Conservation (phyloP, 1,284 basidiomycete species). For the Fereydounia khargensis region DNA sequence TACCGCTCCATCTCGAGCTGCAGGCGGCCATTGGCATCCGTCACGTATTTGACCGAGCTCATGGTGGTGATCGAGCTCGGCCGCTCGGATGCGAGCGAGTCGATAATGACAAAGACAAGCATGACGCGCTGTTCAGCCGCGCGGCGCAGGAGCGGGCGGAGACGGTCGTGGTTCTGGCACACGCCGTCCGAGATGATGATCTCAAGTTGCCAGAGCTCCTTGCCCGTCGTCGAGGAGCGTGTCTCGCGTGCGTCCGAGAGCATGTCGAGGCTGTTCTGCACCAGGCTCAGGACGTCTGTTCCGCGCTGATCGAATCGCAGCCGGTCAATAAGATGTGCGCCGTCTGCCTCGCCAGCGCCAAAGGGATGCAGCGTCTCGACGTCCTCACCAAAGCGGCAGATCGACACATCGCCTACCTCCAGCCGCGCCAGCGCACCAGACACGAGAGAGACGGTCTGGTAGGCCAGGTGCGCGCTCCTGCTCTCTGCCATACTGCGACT, state of each 20-base stretch:
- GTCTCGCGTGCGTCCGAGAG: constrained; percentile 64
- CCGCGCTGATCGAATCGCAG: constrained; percentile 89
- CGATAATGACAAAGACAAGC: constrained; percentile 94
- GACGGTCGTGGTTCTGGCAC: constrained; percentile 87
- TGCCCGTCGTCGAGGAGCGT: constrained; percentile 62
- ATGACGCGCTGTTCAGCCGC: constrained; percentile 89
- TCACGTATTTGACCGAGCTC: constrained; percentile 85
- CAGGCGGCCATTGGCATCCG: constrained; percentile 68
- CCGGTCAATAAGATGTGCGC: constrained; percentile 74
- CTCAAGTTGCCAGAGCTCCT: constrained; percentile 93
- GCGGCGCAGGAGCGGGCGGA: constrained; percentile 76
- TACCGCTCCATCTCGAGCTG: constrained; percentile 87
- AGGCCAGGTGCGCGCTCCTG: constrained; percentile 88
- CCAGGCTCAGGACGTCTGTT: constrained; percentile 81
- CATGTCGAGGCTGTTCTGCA: constrained; percentile 77
- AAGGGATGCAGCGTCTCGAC: constrained; percentile 89
- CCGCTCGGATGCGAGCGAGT: constrained; percentile 69
- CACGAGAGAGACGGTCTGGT: constrained; percentile 88
- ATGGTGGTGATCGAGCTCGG: constrained; percentile 84
- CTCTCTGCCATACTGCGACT: constrained; percentile 94
- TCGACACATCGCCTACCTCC: constrained; percentile 89
- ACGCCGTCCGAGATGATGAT: constrained; percentile 99
- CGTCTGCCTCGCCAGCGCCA: constrained; percentile 40
- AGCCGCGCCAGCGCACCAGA: constrained; percentile 85
- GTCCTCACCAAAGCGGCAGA: constrained; percentile 83